Evolutionary conservation across 192 early-diverging fungal genomes (phyloP), one percentile per base, ranked within the genome.

Genomic region (Helicostylum pulchrum): DNA sequence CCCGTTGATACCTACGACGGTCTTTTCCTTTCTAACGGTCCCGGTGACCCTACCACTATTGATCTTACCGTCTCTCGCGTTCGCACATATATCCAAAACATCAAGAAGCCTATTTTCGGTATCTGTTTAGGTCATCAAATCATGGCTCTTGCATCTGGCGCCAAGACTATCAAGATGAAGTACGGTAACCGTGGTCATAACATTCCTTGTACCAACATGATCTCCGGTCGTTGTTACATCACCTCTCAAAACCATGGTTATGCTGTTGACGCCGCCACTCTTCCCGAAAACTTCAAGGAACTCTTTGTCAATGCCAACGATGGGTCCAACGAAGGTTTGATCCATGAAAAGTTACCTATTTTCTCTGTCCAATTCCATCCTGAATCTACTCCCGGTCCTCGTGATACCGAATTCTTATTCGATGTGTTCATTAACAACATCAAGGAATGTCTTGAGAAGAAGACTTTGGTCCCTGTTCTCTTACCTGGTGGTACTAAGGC

Each of bases 291-390:
- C 17, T 95, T 83, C 83, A 77, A 86, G 74, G 94, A 96, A 76
- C 87, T 93, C 59, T 99, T 97, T 80, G 90, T 96, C 70, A 99
- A 99, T 63, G 95, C 95, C 72, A 99, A 99, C 78, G 97, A 99
- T 74, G 91, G 92, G 4, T 95, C 95, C 21, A 99, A 99, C 86
- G 97, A 99, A 80, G 97, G 97, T 61, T 96, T 99, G 70, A 87
- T 91, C 68, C 92, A 96, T 83, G 86, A 81, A 45, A 81, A 86
- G 19, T 72, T 96, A n/a, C 97, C 97, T 30, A 94, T 92, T 78
- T 99, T 96, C 77, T 93, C 90, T 64, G 97, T 99, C 6, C 97
- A 99, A 82, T 99, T 99, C 86, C 97, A 99, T 81, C 97, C 97
- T 31, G 97, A 99, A 77, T 91, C 92, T 3, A 90, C 87, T 39